Evolutionary conservation across 139 green algal genomes (phyloP), one percentile per base, ranked within the genome.

Genomic region (Chlamydomonas sphaeroides): DNA sequence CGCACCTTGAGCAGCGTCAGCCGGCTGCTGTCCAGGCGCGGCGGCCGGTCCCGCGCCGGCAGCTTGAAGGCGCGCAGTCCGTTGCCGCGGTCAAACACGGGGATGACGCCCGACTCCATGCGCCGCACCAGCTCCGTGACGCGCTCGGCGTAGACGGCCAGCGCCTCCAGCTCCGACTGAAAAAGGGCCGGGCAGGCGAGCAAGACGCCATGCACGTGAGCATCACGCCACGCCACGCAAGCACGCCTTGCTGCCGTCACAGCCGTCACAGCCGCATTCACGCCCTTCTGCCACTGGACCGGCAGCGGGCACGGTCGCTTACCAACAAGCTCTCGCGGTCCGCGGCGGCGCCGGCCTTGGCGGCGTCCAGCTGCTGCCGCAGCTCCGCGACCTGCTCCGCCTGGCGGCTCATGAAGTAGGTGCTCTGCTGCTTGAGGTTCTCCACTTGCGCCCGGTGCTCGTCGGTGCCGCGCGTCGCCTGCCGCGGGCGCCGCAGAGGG

Each of bases 371-470:
- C 85, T 86, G 63, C 38, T 39, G 35, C 61, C 28, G 65, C 28
- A 85, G 11, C 41, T 69, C 42, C 38, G 61, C 38, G 51, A 78
- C 30, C 75, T 85, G 65, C 30, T 75, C 68, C 15, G 36, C 32
- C 53, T 86, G 85, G 6, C 35, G 33, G 10, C 48, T 20, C 38
- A 89, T 35, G 62, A 85, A 80, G 61, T 83, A 79, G 28, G 30
- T 36, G 20, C 45, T 72, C 82, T 90, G 86, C 77, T 83, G 76
- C 75, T 79, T 83, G 39, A 87, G 69, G 77, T 87, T 90, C 62
- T 90, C 81, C 33, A 90, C 33, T 56, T 86, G 76, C 7, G 67
- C 66, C 49, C 42, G 48, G 48, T 83, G 65, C 76, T 90, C 86
- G 32, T 81, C 66, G 32, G 39, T 45, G 25, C 59, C 72, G 51